Evolutionary conservation across 2,329 filamentous ascomycete genomes (phyloP), one percentile per base, ranked within the genome.

Genomic region (Parafenestella ontariensis): DNA sequence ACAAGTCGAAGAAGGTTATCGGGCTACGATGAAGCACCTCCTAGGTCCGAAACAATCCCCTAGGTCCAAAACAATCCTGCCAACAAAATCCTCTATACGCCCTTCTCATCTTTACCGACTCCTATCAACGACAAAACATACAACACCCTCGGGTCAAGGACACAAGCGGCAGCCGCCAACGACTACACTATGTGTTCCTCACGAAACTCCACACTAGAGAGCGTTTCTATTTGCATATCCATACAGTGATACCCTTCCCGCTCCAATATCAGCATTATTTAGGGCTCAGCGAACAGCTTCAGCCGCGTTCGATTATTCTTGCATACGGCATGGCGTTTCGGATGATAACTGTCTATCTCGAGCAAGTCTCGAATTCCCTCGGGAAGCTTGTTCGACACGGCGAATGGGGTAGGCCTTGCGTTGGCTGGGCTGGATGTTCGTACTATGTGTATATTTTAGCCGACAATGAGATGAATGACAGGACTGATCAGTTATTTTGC

Each of bases 1-100:
- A 78, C 62, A 75, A 77, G 49, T 73, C 72, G 18, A 78, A 78
- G 56, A 71, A 74, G 45, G 61, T 65, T 0, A 62, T 77, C 13
- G 66, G 70, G 7, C 54, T 77, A 6, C 70, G 65, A 17, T 77
- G 67, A 74, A 34, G n/a, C 36, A 31, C 18, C 23, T 28, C 5
- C 21, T 26, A 26, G 24, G 9, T 26, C 9, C 24, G 24, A 9
- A 26, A 9, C n/a, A n/a, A 31, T 13, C 23, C 21, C 5, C 21
- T 26, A 26, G 24, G 9, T 26, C 9, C 24, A 26, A 26, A 5
- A 31, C 28, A 17, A 33, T 47, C 37, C 20, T 31, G n/a, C 36
- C 4, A 2, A 40, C 11, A 6, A 15, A 40, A 24, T 5, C 10
- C 20, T 23, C 7, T 5, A n/a, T 3, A 7, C 4, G 10, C n/a